These are phyloP conservation scores for Funneliformis mosseae DNA, from an alignment of 192 early-diverging fungal species.

Conservation along the genomic window DNA sequence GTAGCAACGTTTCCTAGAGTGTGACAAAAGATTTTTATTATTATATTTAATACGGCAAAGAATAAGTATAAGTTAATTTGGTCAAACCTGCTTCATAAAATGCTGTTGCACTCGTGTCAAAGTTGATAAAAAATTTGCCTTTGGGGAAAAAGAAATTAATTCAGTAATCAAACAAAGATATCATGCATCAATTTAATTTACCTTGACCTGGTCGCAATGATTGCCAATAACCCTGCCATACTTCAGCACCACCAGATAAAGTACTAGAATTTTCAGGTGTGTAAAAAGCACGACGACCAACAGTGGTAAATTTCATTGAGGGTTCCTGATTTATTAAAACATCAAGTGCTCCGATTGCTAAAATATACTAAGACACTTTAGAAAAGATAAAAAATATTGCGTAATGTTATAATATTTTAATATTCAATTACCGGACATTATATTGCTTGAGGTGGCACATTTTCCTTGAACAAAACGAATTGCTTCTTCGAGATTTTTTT, in stretches of 20 bases:
- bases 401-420: background rate
- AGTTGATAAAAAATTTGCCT: slow-evolving; percentile 62
- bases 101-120: slow-evolving; percentile 69
- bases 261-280: slow-evolving; percentile 55
- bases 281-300: slow-evolving; percentile 84
- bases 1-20: slow-evolving; percentile 52
- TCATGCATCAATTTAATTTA: slow-evolving; percentile 5
- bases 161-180: too few relatives aligned
- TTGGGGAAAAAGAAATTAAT: too few relatives aligned
- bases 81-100: slow-evolving; percentile 61
- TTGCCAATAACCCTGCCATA: slow-evolving; percentile 91
- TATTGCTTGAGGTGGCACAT: slow-evolving; percentile 44
- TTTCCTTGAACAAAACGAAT: slow-evolving; percentile 54
- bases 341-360: slow-evolving; percentile 68
- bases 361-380: slow-evolving; percentile 23
- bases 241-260: slow-evolving; percentile 73
- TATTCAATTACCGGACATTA: slow-evolving; percentile 41
- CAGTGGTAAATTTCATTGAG: slow-evolving; percentile 65
- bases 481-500: slow-evolving; percentile 65
- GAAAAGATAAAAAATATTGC: background rate
- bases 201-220: slow-evolving; percentile 75
- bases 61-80: background rate
- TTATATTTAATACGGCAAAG: too few relatives aligned
- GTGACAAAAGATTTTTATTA: background rate
- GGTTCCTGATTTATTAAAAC: slow-evolving; percentile 79